Evolutionary conservation across 148 eudicot species (phyloP).

Genomic region (Mesembryanthemum crystallinum): DNA sequence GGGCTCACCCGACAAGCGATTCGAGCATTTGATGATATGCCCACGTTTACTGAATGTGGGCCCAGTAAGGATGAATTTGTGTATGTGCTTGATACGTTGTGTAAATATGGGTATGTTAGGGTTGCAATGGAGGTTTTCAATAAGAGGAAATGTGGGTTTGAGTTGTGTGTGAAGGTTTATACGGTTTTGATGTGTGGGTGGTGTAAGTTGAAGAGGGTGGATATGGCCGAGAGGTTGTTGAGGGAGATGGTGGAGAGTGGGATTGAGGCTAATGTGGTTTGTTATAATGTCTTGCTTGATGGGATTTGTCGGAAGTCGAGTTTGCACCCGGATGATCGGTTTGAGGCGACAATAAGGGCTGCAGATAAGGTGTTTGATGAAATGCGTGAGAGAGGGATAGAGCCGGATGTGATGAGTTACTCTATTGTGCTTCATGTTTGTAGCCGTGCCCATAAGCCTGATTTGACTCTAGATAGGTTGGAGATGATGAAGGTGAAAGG

Average conservation of each 20-base stretch:
- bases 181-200: conserved; percentile 84
- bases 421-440: conserved; percentile 88
- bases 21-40: conserved; percentile 77
- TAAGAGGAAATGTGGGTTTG: conserved; percentile 44
- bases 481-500: conserved; percentile 69
- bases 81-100: conserved; percentile 74
- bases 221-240: conserved; percentile 64
- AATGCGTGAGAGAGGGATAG: conserved; percentile 76
- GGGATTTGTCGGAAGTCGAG: conserved; percentile 88
- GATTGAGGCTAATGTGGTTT: conserved; percentile 74
- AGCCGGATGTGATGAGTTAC: conserved; percentile 90
- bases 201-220: conserved; percentile 64
- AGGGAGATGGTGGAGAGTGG: conserved; percentile 73
- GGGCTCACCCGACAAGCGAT: conserved; percentile 74
- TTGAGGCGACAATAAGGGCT: conserved; percentile 60
- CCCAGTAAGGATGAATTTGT: conserved; percentile 30
- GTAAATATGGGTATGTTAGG: conserved; percentile 75
- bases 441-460: conserved; percentile 86
- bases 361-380: conserved; percentile 82
- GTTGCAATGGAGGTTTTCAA: conserved; percentile 79
- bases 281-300: conserved; percentile 74
- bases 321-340: conserved; percentile 75
- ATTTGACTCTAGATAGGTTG: conserved; percentile 61
- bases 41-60: conserved; percentile 39
- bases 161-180: conserved; percentile 50